These are phyloP conservation scores for Calonectria crousiana DNA, from an alignment of 2,329 filamentous ascomycete species.

Conservation along the genomic window DNA sequence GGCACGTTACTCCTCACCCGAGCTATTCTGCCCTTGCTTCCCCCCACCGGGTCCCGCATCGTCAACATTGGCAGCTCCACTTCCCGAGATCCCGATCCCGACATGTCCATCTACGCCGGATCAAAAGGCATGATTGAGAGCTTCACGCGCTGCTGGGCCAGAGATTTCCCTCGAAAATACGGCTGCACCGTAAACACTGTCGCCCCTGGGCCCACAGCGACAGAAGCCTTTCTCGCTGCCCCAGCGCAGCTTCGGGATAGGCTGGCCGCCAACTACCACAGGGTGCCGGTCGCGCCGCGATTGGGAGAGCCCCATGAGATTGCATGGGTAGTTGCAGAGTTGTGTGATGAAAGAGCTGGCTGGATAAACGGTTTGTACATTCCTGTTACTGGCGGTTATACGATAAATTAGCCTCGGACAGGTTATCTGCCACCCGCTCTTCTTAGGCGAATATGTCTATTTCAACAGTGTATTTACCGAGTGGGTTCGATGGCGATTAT, in stretches of 20 bases:
- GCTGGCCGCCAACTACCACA: neutral
- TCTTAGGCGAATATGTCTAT: neutral
- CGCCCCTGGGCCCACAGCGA: neutral
- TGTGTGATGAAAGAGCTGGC: neutral
- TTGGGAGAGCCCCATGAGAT: neutral
- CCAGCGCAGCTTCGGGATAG: neutral
- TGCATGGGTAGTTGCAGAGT: neutral
- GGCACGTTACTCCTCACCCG: neutral
- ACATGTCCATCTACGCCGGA: neutral
- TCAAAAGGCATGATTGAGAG: neutral
- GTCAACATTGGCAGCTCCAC: conserved; percentile 5
- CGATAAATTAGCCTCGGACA: neutral
- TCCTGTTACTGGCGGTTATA: neutral
- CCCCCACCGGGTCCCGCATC: conserved; percentile 3
- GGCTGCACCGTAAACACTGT: neutral
- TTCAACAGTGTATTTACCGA: neutral
- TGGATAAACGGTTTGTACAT: neutral
- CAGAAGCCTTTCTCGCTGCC: neutral
- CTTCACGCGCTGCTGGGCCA: neutral
- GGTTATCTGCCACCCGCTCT: neutral
- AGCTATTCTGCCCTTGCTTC: neutral
- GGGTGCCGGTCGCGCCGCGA: neutral
- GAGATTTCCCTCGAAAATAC: neutral
- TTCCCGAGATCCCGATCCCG: conserved; percentile 4
- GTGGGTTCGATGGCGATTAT: neutral